Evolutionary conservation across 306 rosid genomes (phyloP).

Genomic region (Adenanthera pavonina): DNA sequence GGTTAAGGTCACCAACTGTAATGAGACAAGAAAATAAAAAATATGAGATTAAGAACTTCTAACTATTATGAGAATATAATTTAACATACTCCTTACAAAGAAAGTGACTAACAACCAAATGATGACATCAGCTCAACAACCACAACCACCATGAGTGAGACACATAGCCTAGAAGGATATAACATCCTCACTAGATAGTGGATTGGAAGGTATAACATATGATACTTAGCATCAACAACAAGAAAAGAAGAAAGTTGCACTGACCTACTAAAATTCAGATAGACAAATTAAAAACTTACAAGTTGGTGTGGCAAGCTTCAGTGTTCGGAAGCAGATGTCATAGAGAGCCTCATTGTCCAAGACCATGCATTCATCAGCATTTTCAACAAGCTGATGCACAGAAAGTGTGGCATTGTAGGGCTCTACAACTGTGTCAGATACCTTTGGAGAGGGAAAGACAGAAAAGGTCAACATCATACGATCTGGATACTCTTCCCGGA

Average conservation of each 20-base stretch:
- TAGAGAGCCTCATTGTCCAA: conserved; percentile 89
- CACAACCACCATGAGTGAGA: conserved; percentile 36
- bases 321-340: conserved; percentile 86
- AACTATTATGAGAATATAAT: conserved; percentile 6
- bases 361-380: conserved; percentile 91
- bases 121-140: conserved; percentile 39
- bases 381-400: conserved; percentile 88
- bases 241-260: conserved; percentile 20
- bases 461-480: conserved; percentile 77
- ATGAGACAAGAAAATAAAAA: conserved; percentile 1
- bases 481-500: conserved; percentile 71
- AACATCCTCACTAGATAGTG: conserved; percentile 10
- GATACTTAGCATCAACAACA: not conserved
- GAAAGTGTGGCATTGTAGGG: conserved; percentile 91
- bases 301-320: conserved; percentile 81
- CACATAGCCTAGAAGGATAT: conserved; percentile 32
- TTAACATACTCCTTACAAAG: not conserved
- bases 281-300: conserved; percentile 50
- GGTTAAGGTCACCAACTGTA: conserved; percentile 88
- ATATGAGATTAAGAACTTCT: not conserved
- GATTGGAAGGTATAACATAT: conserved; percentile 16
- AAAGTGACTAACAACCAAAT: conserved; percentile 17
- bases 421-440: conserved; percentile 90
- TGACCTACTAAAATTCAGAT: not conserved
- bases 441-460: conserved; percentile 88